Evolutionary conservation across 495 filamentous ascomycete genomes (phyloP), one percentile per base, ranked within the genome.

Genomic region (Penicillium daleae): DNA sequence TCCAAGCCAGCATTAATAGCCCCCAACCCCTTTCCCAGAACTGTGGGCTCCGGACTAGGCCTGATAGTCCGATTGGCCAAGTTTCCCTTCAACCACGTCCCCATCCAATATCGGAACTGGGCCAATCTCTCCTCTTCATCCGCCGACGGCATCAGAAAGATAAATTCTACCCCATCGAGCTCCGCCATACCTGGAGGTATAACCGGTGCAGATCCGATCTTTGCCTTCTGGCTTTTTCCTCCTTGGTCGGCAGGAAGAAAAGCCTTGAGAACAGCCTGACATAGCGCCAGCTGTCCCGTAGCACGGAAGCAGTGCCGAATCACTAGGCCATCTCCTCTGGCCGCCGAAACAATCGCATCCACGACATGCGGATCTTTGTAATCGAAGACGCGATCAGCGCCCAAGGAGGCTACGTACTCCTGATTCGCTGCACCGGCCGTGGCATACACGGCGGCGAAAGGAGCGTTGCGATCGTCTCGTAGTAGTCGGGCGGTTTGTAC

Each of bases 311-410:
- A 78, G 22, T 74, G 53, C 29, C 72, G 66, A 55, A 84, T 74
- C 17, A 69, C 71, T 12, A 81, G 57, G 0, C 77, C 80, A 40
- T 78, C 78, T 48, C 68, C 64, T 40, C 68, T 75, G 4, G 76
- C 82, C 22, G 79, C 73, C 10, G 70, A 64, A 19, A 83, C 64
- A 51, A 85, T 80, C 4, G 57, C 57, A 32, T 77, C 68, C 31
- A 83, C 78, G 13, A 84, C 81, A 9, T 63, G 31, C 19, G 73
- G 48, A 0, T 79, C 73, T n/a, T 77, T 77, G 50, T 85, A 82
- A 57, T 85, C 79, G 57, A 85, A 85, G 0, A 82, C 74, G 27
- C 71, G 64, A n/a, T 71, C 73, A 17, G 83, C 84, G 5, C 83
- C 84, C 7, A 86, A 61, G 0, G 70, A 73, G 42, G 61, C 69